phyloP scores from a whole-genome alignment of 2,329 filamentous ascomycete species.

The Nigrospora osmanthi region DNA sequence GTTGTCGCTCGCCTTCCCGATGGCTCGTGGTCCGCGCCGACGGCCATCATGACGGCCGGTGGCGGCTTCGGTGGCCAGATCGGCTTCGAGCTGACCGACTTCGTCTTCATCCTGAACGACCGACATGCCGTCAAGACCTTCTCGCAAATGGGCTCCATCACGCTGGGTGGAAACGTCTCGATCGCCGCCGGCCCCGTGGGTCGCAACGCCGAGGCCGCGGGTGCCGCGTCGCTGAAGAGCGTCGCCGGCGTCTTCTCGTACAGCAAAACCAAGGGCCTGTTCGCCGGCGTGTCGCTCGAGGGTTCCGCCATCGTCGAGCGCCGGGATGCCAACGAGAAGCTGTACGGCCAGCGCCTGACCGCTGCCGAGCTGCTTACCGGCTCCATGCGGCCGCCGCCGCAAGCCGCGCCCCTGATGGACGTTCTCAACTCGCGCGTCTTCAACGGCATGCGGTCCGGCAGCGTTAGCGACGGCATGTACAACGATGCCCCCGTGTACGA shows the following conservation, averaged over 20 bases:
- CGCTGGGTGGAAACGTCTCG: slow-evolving; percentile 91
- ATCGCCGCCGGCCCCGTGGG: slow-evolving; percentile 91
- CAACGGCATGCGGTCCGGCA: slow-evolving; percentile 48
- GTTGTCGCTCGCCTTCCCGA: slow-evolving; percentile 74
- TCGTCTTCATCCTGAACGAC: slow-evolving; percentile 98
- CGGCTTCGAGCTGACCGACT: slow-evolving; percentile 82
- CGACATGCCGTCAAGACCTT: slow-evolving; percentile 84
- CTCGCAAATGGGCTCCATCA: slow-evolving; percentile 83
- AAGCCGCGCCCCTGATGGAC: slow-evolving; percentile 75
- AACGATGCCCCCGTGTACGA: slow-evolving; percentile 91
- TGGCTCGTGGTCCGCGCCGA: slow-evolving; percentile 74
- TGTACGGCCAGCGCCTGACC: slow-evolving; percentile 78
- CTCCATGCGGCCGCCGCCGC: slow-evolving; percentile 66
- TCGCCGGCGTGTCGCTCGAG: slow-evolving; percentile 91
- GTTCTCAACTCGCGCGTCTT: slow-evolving; percentile 83
- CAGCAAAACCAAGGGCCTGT: slow-evolving; percentile 95
- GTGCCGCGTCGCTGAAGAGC: slow-evolving; percentile 81
- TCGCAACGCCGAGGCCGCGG: slow-evolving; percentile 90
- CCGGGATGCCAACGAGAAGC: slow-evolving; percentile 92
- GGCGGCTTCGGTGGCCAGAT: slow-evolving; percentile 82
- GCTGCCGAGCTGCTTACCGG: slow-evolving; percentile 78
- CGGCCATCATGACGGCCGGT: slow-evolving; percentile 72
- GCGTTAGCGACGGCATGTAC: slow-evolving; percentile 64
- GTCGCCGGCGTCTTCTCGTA: slow-evolving; percentile 94
- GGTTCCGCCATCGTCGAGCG: slow-evolving; percentile 90